These are phyloP conservation scores for Crithidia mellificae DNA, from an alignment of 208 protist genomes.

Conservation along the genomic window DNA sequence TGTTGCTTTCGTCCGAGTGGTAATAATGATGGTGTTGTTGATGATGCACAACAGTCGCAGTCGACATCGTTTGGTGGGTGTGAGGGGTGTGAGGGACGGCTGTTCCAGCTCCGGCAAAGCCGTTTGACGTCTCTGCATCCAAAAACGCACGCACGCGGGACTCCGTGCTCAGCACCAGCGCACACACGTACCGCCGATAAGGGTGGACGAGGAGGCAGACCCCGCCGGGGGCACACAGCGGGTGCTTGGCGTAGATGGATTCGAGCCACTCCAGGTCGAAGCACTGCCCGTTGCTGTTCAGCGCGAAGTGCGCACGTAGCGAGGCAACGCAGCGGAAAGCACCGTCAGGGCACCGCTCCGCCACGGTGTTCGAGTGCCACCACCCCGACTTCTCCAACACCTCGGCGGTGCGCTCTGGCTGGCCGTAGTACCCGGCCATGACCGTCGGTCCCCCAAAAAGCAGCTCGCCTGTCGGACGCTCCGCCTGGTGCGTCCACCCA, in stretches of 20 bases:
- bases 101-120: background rate
- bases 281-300: slow-evolving; percentile 60
- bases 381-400: slow-evolving; percentile 60
- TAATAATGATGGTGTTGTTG: too few relatives aligned
- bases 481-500: slow-evolving; percentile 33
- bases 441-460: slow-evolving; percentile 62
- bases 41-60: too few relatives aligned
- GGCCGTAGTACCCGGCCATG: slow-evolving; percentile 82
- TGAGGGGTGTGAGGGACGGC: too few relatives aligned
- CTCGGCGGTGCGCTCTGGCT: slow-evolving; percentile 64
- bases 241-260: slow-evolving; percentile 48
- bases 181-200: slow-evolving; percentile 59
- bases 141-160: slow-evolving; percentile 28
- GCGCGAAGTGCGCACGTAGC: slow-evolving; percentile 55
- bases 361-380: slow-evolving; percentile 83
- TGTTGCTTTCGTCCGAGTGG: background rate
- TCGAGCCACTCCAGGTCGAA: slow-evolving; percentile 75
- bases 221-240: slow-evolving; percentile 32
- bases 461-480: slow-evolving; percentile 67
- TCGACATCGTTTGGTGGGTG: background rate
- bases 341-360: slow-evolving; percentile 45
- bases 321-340: slow-evolving; percentile 70
- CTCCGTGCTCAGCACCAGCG: slow-evolving; percentile 52
- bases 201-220: slow-evolving; percentile 81
- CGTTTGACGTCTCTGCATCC: background rate